Percentiles rank a stretch among this genome's conserved stretches.
These are phyloP conservation scores for Amaranthus hypochondriacus DNA, from an alignment of 148 eudicot species.

Conservation along the genomic window DNA sequence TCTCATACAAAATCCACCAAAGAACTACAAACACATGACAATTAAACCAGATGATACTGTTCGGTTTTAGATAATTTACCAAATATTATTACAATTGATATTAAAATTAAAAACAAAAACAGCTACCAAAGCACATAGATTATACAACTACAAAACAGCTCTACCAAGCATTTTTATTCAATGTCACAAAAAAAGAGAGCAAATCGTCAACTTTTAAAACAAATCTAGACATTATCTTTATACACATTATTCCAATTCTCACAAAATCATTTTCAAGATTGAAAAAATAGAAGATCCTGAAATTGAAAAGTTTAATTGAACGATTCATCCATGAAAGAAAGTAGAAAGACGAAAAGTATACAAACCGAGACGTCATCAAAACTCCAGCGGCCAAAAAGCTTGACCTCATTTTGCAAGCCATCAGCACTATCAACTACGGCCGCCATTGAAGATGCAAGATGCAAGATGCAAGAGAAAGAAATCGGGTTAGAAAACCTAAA, in stretches of 20 bases:
- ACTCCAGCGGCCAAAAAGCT: conserved; percentile 25
- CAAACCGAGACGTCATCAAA: conserved; percentile 24
- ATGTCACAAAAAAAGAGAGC: not conserved
- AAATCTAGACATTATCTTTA: not conserved
- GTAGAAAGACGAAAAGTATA: not conserved
- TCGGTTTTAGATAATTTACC: no score
- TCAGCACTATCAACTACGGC: conserved; percentile 1
- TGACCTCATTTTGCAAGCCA: conserved; percentile 14
- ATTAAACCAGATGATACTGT: no score
- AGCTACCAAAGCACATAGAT: no score
- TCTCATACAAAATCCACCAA: no score
- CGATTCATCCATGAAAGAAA: not conserved
- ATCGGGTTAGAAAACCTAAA: no score
- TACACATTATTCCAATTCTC: not conserved
- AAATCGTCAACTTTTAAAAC: not conserved
- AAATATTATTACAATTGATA: no score
- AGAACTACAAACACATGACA: no score
- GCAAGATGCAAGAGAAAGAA: not conserved
- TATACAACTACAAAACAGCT: no score
- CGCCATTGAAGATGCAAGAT: not conserved
- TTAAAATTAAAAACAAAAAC: no score
- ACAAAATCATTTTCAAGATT: not conserved
- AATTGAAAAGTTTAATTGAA: not conserved
- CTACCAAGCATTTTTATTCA: no score
- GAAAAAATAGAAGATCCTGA: not conserved